A percentile compares a stretch with the other conserved stretches of the same genome.
phyloP scores from a whole-genome alignment of 441 rosid genomes.

The Dalechampia spathulata region DNA sequence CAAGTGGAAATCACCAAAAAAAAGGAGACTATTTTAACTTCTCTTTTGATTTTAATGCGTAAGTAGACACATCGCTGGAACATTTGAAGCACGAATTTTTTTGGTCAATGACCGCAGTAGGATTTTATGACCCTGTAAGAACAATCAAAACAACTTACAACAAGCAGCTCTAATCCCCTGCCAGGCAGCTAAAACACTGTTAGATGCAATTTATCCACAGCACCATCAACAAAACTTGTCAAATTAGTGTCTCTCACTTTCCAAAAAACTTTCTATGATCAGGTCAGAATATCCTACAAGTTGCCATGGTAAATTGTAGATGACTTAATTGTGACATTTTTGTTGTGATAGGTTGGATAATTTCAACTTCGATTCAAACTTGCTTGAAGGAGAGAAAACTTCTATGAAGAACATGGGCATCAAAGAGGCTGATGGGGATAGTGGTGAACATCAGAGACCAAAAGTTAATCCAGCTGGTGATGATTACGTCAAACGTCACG shows the following conservation, averaged over 20 bases:
- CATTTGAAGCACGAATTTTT: no score
- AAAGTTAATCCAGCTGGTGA: constrained; percentile 16
- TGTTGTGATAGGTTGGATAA: constrained; percentile 40
- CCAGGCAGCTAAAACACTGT: no score
- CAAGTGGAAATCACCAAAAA: constrained; percentile 29
- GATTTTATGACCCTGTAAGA: no score
- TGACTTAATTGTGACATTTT: constrained; percentile 20
- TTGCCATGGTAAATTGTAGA: constrained; percentile 5
- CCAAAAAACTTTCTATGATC: no score
- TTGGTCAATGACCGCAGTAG: no score
- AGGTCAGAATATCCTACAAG: background rate
- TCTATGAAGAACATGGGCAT: constrained; percentile 22
- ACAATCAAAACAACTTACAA: no score
- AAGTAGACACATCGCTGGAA: constrained; percentile 16
- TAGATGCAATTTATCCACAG: no score
- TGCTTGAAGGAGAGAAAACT: constrained; percentile 26
- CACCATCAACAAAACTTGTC: no score
- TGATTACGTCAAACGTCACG: constrained; percentile 20
- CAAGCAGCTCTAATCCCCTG: no score
- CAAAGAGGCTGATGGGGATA: constrained; percentile 25
- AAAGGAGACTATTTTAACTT: constrained; percentile 44
- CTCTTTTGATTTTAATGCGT: constrained; percentile 79
- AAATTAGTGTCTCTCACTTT: no score
- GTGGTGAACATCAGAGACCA: constrained; percentile 19
- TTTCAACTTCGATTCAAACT: constrained; percentile 41